Evolutionary conservation across 805 yeast genomes (phyloP), one percentile per base, ranked within the genome.

Genomic region (Danielia reshetovae): DNA sequence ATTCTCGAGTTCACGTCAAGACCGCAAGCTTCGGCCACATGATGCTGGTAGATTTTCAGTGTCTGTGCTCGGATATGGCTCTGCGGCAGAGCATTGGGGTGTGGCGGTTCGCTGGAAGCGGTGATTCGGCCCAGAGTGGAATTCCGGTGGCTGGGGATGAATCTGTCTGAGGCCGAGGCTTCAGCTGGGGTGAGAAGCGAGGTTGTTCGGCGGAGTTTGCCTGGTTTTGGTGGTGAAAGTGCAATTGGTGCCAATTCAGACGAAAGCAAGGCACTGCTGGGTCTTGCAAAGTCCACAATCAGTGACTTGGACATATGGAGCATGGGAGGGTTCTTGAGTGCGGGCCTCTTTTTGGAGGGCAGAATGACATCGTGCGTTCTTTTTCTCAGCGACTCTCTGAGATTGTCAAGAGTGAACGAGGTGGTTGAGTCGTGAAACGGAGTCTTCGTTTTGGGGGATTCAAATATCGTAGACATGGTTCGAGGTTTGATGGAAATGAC

Each of bases 1-100:
- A 93, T 85, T 43, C 96, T 70, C 42, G 85, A 82, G 42, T 86
- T 82, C 51, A 85, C 75, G 38, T 84, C 81, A 32, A 88, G 68
- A 0, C 98, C 97, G 57, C 97, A 90, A 0, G 97, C 97, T 53
- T 84, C 84, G 0, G 97, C 97, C 2, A 90, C 95, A 18, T 86
- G 81, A 49, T 77, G 77, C 55, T 83, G 82, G 52, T 85, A 86
- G 4, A 74, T 71, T 42, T 70, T 68, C 7, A 72, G 60, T 3
- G 75, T 73, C 49, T 74, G 78, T 3, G 73, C 72, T 45, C 68
- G 70, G 28, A 76, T 74, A 49, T 75, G 79, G 5, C 75, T 71
- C 40, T 67, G 65, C 2, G 81, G 81, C 35, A 75, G 65, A 12
- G 72, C 72, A 48, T 65, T 64, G 2, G 73, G 73, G 35, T 56